Evolutionary conservation across 1,284 basidiomycete species (phyloP).

Genomic region (Ganoderma sinense): DNA sequence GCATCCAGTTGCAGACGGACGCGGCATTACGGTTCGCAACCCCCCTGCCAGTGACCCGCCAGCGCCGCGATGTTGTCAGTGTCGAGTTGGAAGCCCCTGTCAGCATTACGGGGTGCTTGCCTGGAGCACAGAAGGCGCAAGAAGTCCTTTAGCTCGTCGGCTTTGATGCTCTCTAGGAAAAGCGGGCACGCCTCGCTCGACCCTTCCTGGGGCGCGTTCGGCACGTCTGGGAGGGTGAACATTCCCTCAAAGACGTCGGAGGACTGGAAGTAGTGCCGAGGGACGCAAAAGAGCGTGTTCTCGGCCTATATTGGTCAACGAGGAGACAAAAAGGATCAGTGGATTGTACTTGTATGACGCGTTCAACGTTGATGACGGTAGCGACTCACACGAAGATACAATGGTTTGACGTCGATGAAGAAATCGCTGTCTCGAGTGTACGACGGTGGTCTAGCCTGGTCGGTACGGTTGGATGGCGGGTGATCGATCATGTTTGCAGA

Average conservation of each 20-base stretch:
- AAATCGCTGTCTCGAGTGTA: too few relatives aligned
- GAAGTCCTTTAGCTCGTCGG: conserved; percentile 3
- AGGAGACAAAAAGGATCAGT: too few relatives aligned
- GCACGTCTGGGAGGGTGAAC: neutral
- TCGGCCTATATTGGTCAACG: too few relatives aligned
- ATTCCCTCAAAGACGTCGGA: conserved; percentile 5
- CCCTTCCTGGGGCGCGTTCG: neutral
- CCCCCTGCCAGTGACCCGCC: too few relatives aligned
- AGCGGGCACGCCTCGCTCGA: conserved; percentile 1
- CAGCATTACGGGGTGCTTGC: neutral
- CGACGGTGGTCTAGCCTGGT: too few relatives aligned
- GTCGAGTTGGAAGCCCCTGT: neutral
- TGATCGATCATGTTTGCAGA: too few relatives aligned
- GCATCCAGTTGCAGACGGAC: neutral
- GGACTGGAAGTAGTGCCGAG: neutral
- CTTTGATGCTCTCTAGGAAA: conserved; percentile 7
- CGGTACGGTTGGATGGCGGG: too few relatives aligned
- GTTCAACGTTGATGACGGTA: too few relatives aligned
- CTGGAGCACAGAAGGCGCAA: neutral
- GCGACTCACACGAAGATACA: too few relatives aligned
- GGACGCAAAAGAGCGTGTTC: neutral
- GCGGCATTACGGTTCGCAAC: too few relatives aligned
- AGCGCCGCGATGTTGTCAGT: neutral
- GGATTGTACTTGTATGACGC: too few relatives aligned
- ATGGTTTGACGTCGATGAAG: too few relatives aligned